Evolutionary conservation across 345 rosid genomes (phyloP), one percentile per base, ranked within the genome.

Genomic region (Pistacia atlantica): DNA sequence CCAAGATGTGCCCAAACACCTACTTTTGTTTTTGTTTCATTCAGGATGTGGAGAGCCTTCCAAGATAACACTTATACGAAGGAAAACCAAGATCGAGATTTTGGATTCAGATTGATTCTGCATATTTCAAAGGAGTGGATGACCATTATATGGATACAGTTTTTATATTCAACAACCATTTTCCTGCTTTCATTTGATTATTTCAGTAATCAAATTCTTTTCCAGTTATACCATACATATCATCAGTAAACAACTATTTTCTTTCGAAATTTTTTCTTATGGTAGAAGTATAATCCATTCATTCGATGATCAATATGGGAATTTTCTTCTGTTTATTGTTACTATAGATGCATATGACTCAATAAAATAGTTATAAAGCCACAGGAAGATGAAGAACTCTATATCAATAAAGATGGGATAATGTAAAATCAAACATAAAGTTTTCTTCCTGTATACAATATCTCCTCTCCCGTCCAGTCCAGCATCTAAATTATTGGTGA

Each of bases 21-120:
- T 37, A 5, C 42, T 25, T 37, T 42, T 42, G 45, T 0, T 42
- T 42, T 42, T 42, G 45, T 9, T 42, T 42, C 45, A 42, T 42
- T 42, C 45, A 42, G 45, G 45, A 5, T 42, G 7, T 42, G 5
- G 5, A 3, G 6, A 42, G 7, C 45, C 45, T 25, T 25, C 25
- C 25, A 25, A 25, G 25, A 25, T 31, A 31, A 31, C 33, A 31
- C 2, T 31, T 31, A 1, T 2, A 31, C 3, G 0, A 31, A 31
- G 33, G 28, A 65, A 64, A 63, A 37, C 46, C 67, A 35, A 64
- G 68, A 65, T 65, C 51, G 33, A 37, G 20, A 65, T 65, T 38
- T 65, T 18, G 49, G 49, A 20, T 38, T 38, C 13, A 7, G 2
- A 17, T 11, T 33, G 16, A 42, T 42, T 42, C 46, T 42, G 46